phyloP scores from a whole-genome alignment of 2,329 filamentous ascomycete species.

The Penicillium concentricum region DNA sequence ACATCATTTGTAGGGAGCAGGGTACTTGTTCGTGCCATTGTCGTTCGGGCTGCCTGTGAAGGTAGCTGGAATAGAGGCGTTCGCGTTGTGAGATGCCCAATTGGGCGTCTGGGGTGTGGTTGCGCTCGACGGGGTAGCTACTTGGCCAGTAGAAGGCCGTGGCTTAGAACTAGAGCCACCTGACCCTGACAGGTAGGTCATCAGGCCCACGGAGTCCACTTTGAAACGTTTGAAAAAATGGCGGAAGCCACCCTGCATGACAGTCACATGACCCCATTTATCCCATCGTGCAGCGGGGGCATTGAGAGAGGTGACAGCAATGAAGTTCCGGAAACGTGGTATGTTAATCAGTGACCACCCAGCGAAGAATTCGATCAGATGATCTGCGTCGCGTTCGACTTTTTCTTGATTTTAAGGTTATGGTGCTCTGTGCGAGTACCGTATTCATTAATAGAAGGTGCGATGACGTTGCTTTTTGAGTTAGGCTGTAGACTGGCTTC shows the following conservation, averaged over 20 bases:
- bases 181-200: neutral
- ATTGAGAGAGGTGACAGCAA: slow-evolving; percentile 22
- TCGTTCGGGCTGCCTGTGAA: neutral
- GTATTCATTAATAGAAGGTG: slow-evolving; percentile 29
- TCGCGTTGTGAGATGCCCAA: neutral
- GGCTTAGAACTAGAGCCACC: neutral
- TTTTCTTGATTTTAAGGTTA: slow-evolving; percentile 24
- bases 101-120: neutral
- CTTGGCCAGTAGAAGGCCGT: neutral
- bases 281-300: slow-evolving; percentile 6
- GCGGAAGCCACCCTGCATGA: neutral
- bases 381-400: slow-evolving; percentile 34
- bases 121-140: neutral
- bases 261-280: slow-evolving; percentile 15
- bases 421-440: slow-evolving; percentile 28
- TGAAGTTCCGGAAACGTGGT: slow-evolving; percentile 33
- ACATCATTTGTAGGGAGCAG: neutral
- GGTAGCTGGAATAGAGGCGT: neutral
- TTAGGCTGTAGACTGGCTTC: slow-evolving; percentile 22
- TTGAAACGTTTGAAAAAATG: slow-evolving; percentile 6
- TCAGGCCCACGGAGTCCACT: neutral
- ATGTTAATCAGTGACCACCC: slow-evolving; percentile 37
- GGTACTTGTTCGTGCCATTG: neutral
- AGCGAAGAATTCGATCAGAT: slow-evolving; percentile 41
- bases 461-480: slow-evolving; percentile 30